Conservation (phyloP, 164 flowering plant genomes). For the Santalum album region DNA sequence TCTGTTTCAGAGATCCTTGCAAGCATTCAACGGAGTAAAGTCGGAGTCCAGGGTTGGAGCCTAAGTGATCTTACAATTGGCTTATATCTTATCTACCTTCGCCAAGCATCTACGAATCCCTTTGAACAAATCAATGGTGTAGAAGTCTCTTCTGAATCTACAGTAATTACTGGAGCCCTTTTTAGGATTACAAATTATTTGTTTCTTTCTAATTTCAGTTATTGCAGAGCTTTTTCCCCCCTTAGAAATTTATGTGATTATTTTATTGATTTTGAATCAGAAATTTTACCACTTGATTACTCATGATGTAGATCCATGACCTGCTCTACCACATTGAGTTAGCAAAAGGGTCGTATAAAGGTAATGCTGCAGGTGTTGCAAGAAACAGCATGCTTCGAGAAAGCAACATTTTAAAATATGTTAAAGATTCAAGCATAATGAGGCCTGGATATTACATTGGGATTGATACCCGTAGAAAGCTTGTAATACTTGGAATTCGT, state of each 20-base stretch:
- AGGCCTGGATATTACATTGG: slow-evolving; percentile 96
- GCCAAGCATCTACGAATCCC: slow-evolving; percentile 60
- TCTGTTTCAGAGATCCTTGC: slow-evolving; percentile 70
- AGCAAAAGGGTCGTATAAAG: slow-evolving; percentile 75
- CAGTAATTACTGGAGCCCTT: slow-evolving; percentile 17
- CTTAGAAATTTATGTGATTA: neutral
- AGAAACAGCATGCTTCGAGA: slow-evolving; percentile 79
- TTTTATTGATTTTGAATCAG: neutral
- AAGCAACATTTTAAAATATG: slow-evolving; percentile 62
- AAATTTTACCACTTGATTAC: slow-evolving; percentile 4
- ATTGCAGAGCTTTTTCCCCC: neutral
- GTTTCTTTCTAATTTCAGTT: no score
- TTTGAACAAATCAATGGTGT: slow-evolving; percentile 69
- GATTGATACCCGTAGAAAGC: slow-evolving; percentile 58
- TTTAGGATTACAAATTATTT: no score
- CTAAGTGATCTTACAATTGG: slow-evolving; percentile 84
- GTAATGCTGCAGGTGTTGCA: slow-evolving; percentile 49
- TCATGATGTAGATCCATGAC: slow-evolving; percentile 57
- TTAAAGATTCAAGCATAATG: slow-evolving; percentile 66
- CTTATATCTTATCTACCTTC: slow-evolving; percentile 78
- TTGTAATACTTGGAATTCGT: slow-evolving; percentile 82
- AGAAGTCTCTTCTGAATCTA: slow-evolving; percentile 54
- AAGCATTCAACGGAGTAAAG: slow-evolving; percentile 68
- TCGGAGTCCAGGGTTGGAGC: slow-evolving; percentile 81
- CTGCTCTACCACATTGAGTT: slow-evolving; percentile 80